Conservation (phyloP, 495 filamentous ascomycete genomes). For the Aspergillus ostianus region DNA sequence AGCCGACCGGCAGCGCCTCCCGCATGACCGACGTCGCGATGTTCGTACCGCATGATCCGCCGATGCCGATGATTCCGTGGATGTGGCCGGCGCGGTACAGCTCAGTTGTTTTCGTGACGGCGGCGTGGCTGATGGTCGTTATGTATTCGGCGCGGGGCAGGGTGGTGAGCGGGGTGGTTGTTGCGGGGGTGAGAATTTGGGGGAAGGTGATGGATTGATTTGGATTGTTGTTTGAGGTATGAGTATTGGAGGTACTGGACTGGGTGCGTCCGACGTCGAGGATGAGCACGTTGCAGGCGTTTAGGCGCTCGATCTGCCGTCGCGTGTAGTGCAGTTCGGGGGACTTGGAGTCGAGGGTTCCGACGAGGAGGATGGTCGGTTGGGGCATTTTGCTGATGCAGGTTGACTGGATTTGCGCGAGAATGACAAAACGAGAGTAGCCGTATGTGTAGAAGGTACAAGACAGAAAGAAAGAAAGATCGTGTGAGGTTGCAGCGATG, state of each 20-base stretch:
- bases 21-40: conserved; percentile 59
- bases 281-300: conserved; percentile 39
- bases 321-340: conserved; percentile 57
- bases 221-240: neutral
- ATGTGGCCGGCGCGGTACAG: conserved; percentile 37
- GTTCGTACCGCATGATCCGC: conserved; percentile 58
- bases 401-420: too few relatives aligned
- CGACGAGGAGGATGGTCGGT: conserved; percentile 56
- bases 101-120: conserved; percentile 29
- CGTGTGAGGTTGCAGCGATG: neutral
- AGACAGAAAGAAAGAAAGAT: neutral
- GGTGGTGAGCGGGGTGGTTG: conserved; percentile 7
- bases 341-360: conserved; percentile 70
- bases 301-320: conserved; percentile 36
- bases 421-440: too few relatives aligned
- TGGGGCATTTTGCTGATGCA: neutral
- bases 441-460: neutral
- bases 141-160: conserved; percentile 52
- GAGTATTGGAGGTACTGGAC: conserved; percentile 46
- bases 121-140: conserved; percentile 44
- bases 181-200: conserved; percentile 27
- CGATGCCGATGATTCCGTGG: conserved; percentile 55
- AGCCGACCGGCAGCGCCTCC: conserved; percentile 54
- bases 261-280: conserved; percentile 56
- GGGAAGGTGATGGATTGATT: conserved; percentile 20